Base-by-base conservation (phyloP, 2,329 filamentous ascomycete species). In the Fusarium incarnatum region DNA sequence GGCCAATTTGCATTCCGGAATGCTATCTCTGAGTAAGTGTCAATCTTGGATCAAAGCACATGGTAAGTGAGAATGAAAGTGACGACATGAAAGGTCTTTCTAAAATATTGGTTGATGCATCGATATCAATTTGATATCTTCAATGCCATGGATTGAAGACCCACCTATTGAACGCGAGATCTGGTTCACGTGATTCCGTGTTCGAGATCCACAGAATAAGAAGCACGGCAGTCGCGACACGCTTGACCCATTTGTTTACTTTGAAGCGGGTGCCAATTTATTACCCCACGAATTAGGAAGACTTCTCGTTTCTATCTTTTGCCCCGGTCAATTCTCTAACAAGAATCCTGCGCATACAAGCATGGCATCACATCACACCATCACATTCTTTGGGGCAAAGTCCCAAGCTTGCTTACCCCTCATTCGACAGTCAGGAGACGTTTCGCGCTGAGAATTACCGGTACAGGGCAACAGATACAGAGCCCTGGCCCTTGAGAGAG, bases 291-390 rank as follows among this genome's bases (percentile, higher is more conserved):
- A 65, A 56, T 62, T 30, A 20, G 56, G 50, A 45, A 64, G 59
- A 15, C 25, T n/a, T 46, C n/a, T 54, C 52, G 34, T 37, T 37
- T 60, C 22, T 44, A 58, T 44, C 57, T 48, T 15, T 27, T 55
- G 41, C 65, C 74, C 72, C 64, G 65, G 71, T 57, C 42, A 42
- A 50, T 60, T 73, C 68, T 76, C 73, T 76, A 73, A 77, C 75
- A 56, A 62, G 49, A 55, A 60, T 69, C 56, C 72, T 75, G 75
- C 68, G 71, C 64, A 62, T 73, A 30, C 28, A 30, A 62, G 66
- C 68, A 44, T 23, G 22, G 41, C 41, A 44, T 44, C 34, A 53
- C 49, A 76, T 73, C 71, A 75, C 70, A 71, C 68, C 63, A 70
- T 70, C 61, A 68, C 61, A 54, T 47, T 61, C 45, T 25, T 34